Conservation (phyloP, 805 yeast genomes). For the Cyberlindnera mississippiensis region DNA sequence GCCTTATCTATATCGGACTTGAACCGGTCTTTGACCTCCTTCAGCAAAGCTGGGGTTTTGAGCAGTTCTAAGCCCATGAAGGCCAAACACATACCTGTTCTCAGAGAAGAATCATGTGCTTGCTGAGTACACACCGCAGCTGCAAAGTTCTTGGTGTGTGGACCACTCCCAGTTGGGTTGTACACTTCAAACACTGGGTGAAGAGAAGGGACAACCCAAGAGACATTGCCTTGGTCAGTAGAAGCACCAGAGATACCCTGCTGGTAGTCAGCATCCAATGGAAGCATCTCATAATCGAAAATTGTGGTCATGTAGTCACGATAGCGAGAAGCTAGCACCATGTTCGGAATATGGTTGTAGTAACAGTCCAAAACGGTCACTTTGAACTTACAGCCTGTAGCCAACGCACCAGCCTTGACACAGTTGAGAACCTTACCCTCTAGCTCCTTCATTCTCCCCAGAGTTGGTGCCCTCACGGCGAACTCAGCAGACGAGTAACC, state of each 20-base stretch:
- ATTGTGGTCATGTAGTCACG: neutral
- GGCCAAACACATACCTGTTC: constrained; percentile 5
- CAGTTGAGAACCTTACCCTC: constrained; percentile 7
- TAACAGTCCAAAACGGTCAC: constrained; percentile 5
- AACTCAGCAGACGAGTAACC: constrained; percentile 7
- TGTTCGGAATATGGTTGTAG: constrained; percentile 7
- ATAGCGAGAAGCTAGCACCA: too few relatives aligned
- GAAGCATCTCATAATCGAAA: constrained; percentile 3
- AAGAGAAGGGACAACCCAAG: constrained; percentile 7
- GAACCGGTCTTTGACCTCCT: constrained; percentile 1
- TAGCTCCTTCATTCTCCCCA: constrained; percentile 6
- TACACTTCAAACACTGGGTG: constrained; percentile 9
- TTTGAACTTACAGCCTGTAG: constrained; percentile 10
- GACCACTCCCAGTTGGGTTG: constrained; percentile 1
- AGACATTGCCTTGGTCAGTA: constrained; percentile 10
- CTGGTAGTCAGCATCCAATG: constrained; percentile 1
- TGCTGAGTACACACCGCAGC: constrained; percentile 8
- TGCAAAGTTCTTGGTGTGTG: constrained; percentile 10
- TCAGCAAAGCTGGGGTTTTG: neutral
- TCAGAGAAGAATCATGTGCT: constrained; percentile 3
- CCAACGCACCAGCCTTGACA: constrained; percentile 11
- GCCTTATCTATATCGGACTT: too few relatives aligned
- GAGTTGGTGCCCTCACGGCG: constrained; percentile 9
- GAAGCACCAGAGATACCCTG: constrained; percentile 4
- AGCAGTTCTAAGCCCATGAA: neutral